These are phyloP conservation scores for Ophiostoma novo-ulmi DNA, from an alignment of 2,329 filamentous ascomycete genomes.

Conservation along the genomic window DNA sequence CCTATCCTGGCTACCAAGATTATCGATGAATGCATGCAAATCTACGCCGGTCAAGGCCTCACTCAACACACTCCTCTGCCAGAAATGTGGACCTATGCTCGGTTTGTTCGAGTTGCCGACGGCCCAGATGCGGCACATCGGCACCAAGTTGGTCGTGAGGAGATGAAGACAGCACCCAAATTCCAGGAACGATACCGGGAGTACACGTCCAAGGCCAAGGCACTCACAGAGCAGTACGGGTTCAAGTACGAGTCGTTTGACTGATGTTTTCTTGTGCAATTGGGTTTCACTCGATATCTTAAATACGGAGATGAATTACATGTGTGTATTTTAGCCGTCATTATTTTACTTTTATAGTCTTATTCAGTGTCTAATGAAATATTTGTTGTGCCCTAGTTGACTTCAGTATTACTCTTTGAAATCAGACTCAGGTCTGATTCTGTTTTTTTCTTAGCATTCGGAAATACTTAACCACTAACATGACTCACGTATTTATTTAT, in stretches of 20 bases:
- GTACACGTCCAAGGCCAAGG: conserved; percentile 60
- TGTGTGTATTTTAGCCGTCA: background rate
- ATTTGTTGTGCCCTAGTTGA: background rate
- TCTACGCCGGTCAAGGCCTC: conserved; percentile 83
- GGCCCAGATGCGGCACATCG: conserved; percentile 93
- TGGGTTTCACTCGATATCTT: background rate
- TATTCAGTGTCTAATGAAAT: background rate
- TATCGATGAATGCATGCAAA: conserved; percentile 89
- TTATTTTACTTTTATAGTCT: background rate
- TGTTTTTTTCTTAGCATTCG: background rate
- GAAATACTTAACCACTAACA: background rate
- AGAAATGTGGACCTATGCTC: conserved; percentile 75
- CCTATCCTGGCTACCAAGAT: conserved; percentile 76
- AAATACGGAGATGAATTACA: background rate
- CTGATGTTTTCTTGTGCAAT: background rate
- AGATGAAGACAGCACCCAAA: conserved; percentile 64
- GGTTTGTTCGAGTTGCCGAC: conserved; percentile 80
- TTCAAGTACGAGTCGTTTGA: conserved; percentile 31
- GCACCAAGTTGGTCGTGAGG: conserved; percentile 72
- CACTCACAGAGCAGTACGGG: conserved; percentile 58
- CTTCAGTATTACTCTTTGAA: background rate
- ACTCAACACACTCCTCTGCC: conserved; percentile 94
- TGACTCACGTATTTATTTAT: background rate
- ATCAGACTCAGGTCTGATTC: background rate
- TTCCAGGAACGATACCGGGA: conserved; percentile 56